phyloP scores from a whole-genome alignment of 805 yeast species.

The Spathaspora girioi region DNA sequence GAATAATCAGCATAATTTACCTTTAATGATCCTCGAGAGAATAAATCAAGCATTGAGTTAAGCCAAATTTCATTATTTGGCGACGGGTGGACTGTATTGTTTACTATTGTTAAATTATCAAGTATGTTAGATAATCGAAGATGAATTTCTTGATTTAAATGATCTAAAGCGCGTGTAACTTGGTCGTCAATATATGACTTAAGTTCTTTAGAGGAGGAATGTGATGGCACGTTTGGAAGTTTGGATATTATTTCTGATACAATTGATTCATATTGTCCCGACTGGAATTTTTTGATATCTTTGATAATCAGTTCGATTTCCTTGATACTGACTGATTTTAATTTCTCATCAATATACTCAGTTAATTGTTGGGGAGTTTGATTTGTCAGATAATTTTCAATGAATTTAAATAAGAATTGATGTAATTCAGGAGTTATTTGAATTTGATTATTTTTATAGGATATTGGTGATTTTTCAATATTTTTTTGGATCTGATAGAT shows the following conservation, averaged over 20 bases:
- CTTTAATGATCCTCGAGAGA: conserved; percentile 31
- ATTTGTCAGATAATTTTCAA: conserved; percentile 19
- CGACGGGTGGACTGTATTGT: conserved; percentile 7
- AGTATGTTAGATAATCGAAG: conserved; percentile 1
- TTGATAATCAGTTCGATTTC: neutral
- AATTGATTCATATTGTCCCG: neutral
- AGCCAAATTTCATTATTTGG: conserved; percentile 6
- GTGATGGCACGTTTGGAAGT: neutral
- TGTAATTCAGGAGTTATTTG: conserved; percentile 39
- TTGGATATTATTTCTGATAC: neutral
- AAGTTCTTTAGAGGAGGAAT: neutral
- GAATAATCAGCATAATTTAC: conserved; percentile 38
- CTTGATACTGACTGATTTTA: neutral
- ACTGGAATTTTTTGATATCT: neutral
- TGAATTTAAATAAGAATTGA: conserved; percentile 27
- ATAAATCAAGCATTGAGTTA: conserved; percentile 8
- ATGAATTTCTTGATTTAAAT: conserved; percentile 1
- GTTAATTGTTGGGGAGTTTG: neutral
- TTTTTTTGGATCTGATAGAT: neutral
- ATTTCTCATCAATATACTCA: conserved; percentile 3
- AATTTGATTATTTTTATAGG: conserved; percentile 26
- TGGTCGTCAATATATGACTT: neutral
- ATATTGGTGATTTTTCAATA: conserved; percentile 9
- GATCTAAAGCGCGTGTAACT: neutral
- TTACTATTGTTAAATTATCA: conserved; percentile 12